phyloP scores from a whole-genome alignment of 768 basidiomycete species.

The Suillus subluteus region DNA sequence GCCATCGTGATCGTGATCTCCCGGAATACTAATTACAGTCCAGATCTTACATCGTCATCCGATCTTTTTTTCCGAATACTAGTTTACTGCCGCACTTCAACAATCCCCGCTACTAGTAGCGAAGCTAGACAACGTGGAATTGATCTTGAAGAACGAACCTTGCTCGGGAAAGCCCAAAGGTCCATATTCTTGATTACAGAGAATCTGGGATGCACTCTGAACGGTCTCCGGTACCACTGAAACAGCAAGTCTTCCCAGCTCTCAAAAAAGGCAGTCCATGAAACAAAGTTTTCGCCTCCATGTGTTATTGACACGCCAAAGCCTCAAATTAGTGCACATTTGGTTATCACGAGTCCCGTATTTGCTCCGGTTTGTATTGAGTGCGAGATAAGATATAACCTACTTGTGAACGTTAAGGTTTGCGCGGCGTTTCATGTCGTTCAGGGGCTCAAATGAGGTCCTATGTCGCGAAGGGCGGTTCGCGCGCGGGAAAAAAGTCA shows the following conservation, averaged over 20 bases:
- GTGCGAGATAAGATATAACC: slow-evolving; percentile 4
- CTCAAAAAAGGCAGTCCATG: not conserved
- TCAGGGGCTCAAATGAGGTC: not conserved
- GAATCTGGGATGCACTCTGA: slow-evolving; percentile 19
- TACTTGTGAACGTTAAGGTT: slow-evolving; percentile 4
- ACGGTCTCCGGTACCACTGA: not conserved
- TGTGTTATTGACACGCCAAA: not conserved
- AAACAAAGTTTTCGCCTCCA: not conserved
- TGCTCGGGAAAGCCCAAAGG: slow-evolving; percentile 45
- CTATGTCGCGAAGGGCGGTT: slow-evolving; percentile 9
- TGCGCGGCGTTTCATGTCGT: not conserved
- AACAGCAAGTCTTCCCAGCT: not conserved
- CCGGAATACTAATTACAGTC: slow-evolving; percentile 11
- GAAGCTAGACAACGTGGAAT: slow-evolving; percentile 61
- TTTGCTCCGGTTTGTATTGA: not conserved
- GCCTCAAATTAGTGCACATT: not conserved
- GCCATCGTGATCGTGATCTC: slow-evolving; percentile 13
- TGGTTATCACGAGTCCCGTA: not conserved
- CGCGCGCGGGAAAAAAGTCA: slow-evolving; percentile 8
- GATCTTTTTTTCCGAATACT: slow-evolving; percentile 25
- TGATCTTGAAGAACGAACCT: slow-evolving; percentile 56
- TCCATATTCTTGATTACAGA: slow-evolving; percentile 25
- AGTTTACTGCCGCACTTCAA: slow-evolving; percentile 27
- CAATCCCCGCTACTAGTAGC: slow-evolving; percentile 34
- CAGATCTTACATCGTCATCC: slow-evolving; percentile 22